Percentiles rank a stretch among this genome's conserved stretches.
phyloP scores from a whole-genome alignment of 1,284 basidiomycete species.

The Ustilago cynodontis region DNA sequence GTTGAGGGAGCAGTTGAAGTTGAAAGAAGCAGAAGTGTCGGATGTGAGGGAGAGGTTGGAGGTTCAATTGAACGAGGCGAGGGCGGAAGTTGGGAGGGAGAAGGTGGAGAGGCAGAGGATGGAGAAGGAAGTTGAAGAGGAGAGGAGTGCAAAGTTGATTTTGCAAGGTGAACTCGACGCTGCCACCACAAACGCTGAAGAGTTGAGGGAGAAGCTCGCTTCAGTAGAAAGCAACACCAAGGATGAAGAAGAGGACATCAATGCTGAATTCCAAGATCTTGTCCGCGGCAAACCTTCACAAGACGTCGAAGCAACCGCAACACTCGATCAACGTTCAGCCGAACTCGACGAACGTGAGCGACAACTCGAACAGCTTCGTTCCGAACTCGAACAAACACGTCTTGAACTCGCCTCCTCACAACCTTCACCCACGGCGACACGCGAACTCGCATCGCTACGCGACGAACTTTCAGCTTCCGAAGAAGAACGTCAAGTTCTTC shows the following conservation, averaged over 20 bases:
- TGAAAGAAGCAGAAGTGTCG: constrained; percentile 28
- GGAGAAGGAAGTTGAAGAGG: constrained; percentile 1
- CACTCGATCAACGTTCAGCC: constrained; percentile 26
- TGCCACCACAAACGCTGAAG: constrained; percentile 14
- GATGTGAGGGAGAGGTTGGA: constrained; percentile 21
- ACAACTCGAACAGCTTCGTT: constrained; percentile 16
- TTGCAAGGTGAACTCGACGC: constrained; percentile 17
- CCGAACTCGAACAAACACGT: constrained; percentile 13
- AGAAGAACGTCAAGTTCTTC: constrained; percentile 27
- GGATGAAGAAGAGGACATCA: constrained; percentile 34
- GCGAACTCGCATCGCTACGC: constrained; percentile 29
- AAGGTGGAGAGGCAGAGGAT: constrained; percentile 4
- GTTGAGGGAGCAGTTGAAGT: constrained; percentile 26
- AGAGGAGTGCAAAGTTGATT: constrained; percentile 6
- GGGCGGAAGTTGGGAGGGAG: constrained; percentile 10
- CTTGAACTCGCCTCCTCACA: constrained; percentile 3
- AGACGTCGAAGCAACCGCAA: not conserved
- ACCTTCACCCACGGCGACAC: not conserved
- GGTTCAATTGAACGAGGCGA: constrained; percentile 21
- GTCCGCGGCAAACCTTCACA: constrained; percentile 20
- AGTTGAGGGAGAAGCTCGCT: constrained; percentile 24
- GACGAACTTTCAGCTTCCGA: constrained; percentile 31
- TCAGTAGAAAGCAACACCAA: not conserved
- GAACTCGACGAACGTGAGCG: constrained; percentile 28
- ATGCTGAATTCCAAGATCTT: constrained; percentile 37